Evolutionary conservation across 495 filamentous ascomycete species (phyloP).

Genomic region (Neurospora terricola): DNA sequence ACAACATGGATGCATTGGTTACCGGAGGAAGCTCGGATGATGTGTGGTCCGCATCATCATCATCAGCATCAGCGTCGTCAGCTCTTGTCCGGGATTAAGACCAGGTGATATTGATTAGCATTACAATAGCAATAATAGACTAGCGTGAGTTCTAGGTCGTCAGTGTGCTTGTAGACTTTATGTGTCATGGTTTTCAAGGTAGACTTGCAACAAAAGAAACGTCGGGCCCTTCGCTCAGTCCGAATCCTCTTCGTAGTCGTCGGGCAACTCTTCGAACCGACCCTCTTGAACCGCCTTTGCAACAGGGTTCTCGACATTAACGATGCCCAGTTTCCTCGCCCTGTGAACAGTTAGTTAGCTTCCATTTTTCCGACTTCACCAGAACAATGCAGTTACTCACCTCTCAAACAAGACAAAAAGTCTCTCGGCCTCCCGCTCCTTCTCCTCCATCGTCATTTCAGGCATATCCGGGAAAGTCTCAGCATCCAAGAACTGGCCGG

Average conservation of each 20-base stretch:
- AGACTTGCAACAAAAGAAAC: not conserved
- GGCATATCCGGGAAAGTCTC: slow-evolving; percentile 49
- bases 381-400: slow-evolving; percentile 29
- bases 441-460: slow-evolving; percentile 85
- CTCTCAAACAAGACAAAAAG: slow-evolving; percentile 93
- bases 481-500: slow-evolving; percentile 69
- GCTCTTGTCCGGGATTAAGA: not conserved
- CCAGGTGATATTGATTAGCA: not conserved
- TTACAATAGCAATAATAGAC: not conserved
- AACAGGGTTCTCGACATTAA: slow-evolving; percentile 80
- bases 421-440: slow-evolving; percentile 83
- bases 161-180: not conserved
- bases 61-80: not conserved
- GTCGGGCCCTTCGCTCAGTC: not conserved
- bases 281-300: slow-evolving; percentile 65
- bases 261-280: slow-evolving; percentile 61
- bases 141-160: not conserved
- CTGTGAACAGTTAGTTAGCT: slow-evolving; percentile 31
- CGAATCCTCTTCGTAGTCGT: slow-evolving; percentile 24
- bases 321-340: slow-evolving; percentile 70
- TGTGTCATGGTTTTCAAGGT: not conserved
- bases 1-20: not conserved
- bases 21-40: not conserved
- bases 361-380: no score
- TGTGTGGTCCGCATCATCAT: not conserved